These are phyloP conservation scores for Serpula lacrymans DNA, from an alignment of 768 basidiomycete species.

Conservation along the genomic window DNA sequence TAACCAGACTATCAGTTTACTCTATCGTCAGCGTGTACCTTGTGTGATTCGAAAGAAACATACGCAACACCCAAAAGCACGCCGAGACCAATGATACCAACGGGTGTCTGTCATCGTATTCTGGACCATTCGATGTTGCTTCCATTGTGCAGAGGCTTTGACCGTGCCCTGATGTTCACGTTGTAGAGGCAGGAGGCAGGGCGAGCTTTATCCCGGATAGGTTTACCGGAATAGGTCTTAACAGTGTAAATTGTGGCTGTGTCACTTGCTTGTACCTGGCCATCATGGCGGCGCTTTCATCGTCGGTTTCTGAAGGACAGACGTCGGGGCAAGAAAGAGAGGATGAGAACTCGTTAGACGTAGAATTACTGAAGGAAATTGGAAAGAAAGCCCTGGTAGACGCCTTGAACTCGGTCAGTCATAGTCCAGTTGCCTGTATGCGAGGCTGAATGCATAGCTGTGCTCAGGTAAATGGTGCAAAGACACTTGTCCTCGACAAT, in stretches of 20 bases:
- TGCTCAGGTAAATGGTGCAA: slow-evolving; percentile 80
- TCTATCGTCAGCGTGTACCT: slow-evolving; percentile 7
- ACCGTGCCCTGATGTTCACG: no score
- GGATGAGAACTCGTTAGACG: slow-evolving; percentile 46
- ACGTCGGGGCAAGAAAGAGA: slow-evolving; percentile 30
- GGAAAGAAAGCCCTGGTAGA: slow-evolving; percentile 81
- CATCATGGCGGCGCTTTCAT: slow-evolving; percentile 25
- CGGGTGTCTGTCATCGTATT: slow-evolving; percentile 53
- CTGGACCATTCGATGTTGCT: slow-evolving; percentile 10
- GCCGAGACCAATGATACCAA: slow-evolving; percentile 75
- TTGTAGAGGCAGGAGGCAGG: no score
- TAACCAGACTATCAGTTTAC: slow-evolving; percentile 61
- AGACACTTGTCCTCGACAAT: slow-evolving; percentile 93
- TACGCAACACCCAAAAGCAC: slow-evolving; percentile 81
- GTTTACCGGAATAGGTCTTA: no score
- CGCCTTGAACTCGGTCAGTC: slow-evolving; percentile 72
- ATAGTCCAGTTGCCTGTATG: not conserved
- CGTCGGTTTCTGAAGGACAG: slow-evolving; percentile 34
- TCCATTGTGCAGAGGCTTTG: slow-evolving; percentile 31
- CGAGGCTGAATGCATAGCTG: slow-evolving; percentile 8
- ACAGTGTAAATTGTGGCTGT: slow-evolving; percentile 28
- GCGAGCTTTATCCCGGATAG: no score
- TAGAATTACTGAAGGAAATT: slow-evolving; percentile 69
- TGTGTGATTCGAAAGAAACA: slow-evolving; percentile 28
- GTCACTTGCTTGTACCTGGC: slow-evolving; percentile 9